Base-by-base conservation (phyloP, 345 rosid genomes). In the Salix brachista region DNA sequence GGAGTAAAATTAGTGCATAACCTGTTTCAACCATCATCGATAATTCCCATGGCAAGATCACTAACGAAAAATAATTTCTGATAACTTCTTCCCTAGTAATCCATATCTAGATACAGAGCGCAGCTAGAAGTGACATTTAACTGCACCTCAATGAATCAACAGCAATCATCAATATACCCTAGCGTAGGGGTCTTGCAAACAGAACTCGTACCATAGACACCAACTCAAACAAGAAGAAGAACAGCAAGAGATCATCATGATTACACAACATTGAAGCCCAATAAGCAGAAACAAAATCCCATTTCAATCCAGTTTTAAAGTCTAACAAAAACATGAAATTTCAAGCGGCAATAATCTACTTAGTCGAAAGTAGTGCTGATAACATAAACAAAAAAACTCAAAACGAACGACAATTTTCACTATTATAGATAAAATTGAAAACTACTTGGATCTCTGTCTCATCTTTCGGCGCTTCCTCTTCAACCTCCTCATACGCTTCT, bases 391-490 rank as follows among this genome's bases (percentile, higher is more conserved):
- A 42, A 65, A 37, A 58, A 8, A 58, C 56, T 37, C 36, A 60
- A 39, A 19, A 42, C 10, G 48, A 70, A 70, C 64, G 19, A 32
- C 52, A 30, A 32, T 28, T 14, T 54, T 46, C 30, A 9, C 32
- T 16, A 52, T 26, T 50, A 36, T 39, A 23, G 26, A n/a, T 25
- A 25, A 41, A 42, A 4, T 34, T 61, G 67, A n/a, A 26, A 72
- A 71, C 92, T 94, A 94, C 89, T 94, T 94, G 39, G 98, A 94
- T 88, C 98, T 87, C 87, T 94, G 98, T 72, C 97, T 91, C 98
- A 92, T 94, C 98, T 94, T 94, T 90, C 97, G 79, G 87, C 97
- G 91, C 97, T 94, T 94, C 93, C 98, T 92, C 98, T 94, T 94
- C 84, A 94, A 67, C 84, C 98, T 92, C 83, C 97, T 94, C 98